Conservation (phyloP, 352 stramenopile genomes). For the Stramenopiles sp. region DNA sequence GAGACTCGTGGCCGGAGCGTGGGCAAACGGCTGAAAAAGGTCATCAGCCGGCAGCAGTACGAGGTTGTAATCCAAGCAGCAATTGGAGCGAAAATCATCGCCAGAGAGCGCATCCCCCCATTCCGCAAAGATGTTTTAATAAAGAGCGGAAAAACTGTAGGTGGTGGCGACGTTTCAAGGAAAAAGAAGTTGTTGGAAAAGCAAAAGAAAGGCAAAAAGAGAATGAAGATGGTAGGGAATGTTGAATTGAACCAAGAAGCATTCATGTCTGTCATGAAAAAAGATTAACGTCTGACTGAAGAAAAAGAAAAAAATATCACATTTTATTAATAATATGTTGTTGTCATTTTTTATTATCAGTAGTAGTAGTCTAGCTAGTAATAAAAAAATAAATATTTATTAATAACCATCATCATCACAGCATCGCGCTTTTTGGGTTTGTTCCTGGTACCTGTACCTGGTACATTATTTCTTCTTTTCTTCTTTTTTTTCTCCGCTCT, state of each 20-base stretch:
- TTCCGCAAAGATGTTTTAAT: constrained; percentile 90
- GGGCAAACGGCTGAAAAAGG: constrained; percentile 80
- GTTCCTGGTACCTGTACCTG: too few relatives aligned
- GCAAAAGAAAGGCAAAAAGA: constrained; percentile 96
- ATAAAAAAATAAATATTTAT: too few relatives aligned
- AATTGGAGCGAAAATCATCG: constrained; percentile 82
- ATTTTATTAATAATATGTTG: too few relatives aligned
- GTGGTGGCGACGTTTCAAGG: constrained; percentile 80
- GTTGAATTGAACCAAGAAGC: constrained; percentile 87
- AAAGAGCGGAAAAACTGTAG: constrained; percentile 83
- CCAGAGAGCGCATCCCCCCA: constrained; percentile 80
- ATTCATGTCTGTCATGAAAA: constrained; percentile 94
- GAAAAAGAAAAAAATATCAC: too few relatives aligned
- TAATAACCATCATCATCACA: too few relatives aligned
- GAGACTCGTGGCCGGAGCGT: constrained; percentile 52
- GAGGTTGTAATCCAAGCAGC: constrained; percentile 95
- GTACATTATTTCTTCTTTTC: too few relatives aligned
- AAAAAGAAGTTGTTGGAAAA: constrained; percentile 99
- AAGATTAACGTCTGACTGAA: too few relatives aligned
- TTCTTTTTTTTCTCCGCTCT: too few relatives aligned
- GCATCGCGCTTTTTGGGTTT: too few relatives aligned
- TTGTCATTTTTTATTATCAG: too few relatives aligned
- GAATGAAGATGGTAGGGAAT: constrained; percentile 82
- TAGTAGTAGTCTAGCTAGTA: too few relatives aligned
- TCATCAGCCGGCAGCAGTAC: constrained; percentile 92